phyloP scores from a whole-genome alignment of 2,329 filamentous ascomycete genomes.

The Spiromastix sp. region DNA sequence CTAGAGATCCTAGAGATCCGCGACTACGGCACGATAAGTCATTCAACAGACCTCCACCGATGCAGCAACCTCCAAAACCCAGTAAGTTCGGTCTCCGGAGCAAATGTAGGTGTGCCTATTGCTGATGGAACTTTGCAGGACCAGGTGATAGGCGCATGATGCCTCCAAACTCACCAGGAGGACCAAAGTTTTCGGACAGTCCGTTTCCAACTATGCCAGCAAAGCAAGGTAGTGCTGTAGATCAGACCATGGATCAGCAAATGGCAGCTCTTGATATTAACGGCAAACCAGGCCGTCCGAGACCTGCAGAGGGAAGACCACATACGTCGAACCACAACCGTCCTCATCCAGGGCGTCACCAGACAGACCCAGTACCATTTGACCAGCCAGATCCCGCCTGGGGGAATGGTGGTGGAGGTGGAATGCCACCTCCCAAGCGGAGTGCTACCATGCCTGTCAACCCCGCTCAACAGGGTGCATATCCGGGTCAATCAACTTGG shows the following conservation, averaged over 20 bases:
- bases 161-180: slow-evolving; percentile 22
- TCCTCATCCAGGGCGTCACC: slow-evolving; percentile 20
- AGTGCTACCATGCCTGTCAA: slow-evolving; percentile 30
- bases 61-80: slow-evolving; percentile 21
- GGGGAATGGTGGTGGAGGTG: slow-evolving; percentile 16
- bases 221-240: slow-evolving; percentile 24
- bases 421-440: slow-evolving; percentile 21
- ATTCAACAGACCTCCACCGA: slow-evolving; percentile 18
- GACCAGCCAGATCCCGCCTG: slow-evolving; percentile 6
- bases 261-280: slow-evolving; percentile 31
- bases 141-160: slow-evolving; percentile 22
- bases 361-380: slow-evolving; percentile 7
- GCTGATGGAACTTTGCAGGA: too few species aligned
- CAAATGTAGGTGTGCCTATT: too few species aligned
- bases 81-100: slow-evolving; percentile 27
- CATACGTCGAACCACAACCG: slow-evolving; percentile 29
- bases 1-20: too few species aligned
- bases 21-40: slow-evolving; percentile 6
- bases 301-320: slow-evolving; percentile 20
- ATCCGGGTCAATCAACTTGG: slow-evolving; percentile 27
- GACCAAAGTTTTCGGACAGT: slow-evolving; percentile 36
- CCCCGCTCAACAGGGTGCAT: slow-evolving; percentile 15
- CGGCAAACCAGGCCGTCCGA: slow-evolving; percentile 17
- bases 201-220: slow-evolving; percentile 37
- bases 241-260: slow-evolving; percentile 27